Evolutionary conservation across 768 basidiomycete genomes (phyloP).

Genomic region (Hericium coralloides): DNA sequence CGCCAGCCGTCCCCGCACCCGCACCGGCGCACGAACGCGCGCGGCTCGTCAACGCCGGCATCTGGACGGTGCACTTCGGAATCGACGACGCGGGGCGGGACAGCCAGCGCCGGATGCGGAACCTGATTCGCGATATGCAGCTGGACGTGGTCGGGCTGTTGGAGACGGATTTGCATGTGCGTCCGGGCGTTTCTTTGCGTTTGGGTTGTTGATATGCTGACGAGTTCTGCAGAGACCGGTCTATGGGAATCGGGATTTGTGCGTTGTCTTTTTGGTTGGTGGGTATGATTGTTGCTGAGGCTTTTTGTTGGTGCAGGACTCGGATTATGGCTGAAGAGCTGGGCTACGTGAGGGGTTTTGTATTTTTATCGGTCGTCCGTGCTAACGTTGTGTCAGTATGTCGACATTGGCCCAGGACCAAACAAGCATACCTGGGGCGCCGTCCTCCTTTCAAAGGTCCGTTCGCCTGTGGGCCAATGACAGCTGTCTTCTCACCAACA

Average conservation of each 20-base stretch:
- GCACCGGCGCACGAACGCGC: conserved; percentile 51
- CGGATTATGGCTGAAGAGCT: conserved; percentile 68
- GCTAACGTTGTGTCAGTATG: conserved; percentile 41
- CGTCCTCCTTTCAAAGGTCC: conserved; percentile 67
- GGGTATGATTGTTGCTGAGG: background rate
- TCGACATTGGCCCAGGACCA: conserved; percentile 84
- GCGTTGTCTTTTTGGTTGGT: conserved; percentile 18
- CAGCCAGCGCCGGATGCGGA: conserved; percentile 59
- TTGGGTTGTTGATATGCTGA: background rate
- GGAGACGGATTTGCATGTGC: conserved; percentile 80
- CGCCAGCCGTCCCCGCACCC: conserved; percentile 4
- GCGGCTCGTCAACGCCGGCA: conserved; percentile 69
- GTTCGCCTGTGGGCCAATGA: conserved; percentile 1
- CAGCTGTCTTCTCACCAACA: background rate
- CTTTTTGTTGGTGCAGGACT: conserved; percentile 38
- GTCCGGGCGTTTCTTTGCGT: conserved; percentile 13
- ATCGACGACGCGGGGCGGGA: conserved; percentile 66
- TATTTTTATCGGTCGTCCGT: background rate
- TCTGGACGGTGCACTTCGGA: conserved; percentile 93
- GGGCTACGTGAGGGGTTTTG: conserved; percentile 53
- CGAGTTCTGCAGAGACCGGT: conserved; percentile 41
- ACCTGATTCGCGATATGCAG: conserved; percentile 66
- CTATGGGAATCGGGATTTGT: conserved; percentile 85
- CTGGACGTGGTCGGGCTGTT: conserved; percentile 79
- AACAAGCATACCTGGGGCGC: conserved; percentile 89